Percentiles rank a stretch among this genome's conserved stretches.
Conservation (phyloP, 805 yeast species). For the Ogataea populi-albae region DNA sequence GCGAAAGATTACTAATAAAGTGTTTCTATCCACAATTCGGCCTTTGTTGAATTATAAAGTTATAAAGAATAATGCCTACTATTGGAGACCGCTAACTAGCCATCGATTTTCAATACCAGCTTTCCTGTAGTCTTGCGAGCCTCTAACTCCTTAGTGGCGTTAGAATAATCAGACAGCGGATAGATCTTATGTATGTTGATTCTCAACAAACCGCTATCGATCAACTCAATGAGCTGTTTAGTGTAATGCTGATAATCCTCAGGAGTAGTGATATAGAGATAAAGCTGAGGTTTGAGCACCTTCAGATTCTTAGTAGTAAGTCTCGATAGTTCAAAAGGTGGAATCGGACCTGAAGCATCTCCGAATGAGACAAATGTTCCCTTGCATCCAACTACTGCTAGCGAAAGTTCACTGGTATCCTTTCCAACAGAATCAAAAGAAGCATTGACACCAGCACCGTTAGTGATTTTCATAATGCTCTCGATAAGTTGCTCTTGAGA, state of each 20-base stretch:
- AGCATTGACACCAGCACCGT: slow-evolving; percentile 64
- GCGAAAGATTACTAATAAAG: too few species aligned
- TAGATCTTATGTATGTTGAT: slow-evolving; percentile 51
- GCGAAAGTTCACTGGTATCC: slow-evolving; percentile 64
- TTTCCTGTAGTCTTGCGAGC: slow-evolving; percentile 75
- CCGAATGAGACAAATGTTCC: slow-evolving; percentile 80
- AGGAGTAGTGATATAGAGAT: slow-evolving; percentile 46
- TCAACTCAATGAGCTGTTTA: slow-evolving; percentile 36
- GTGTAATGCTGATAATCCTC: slow-evolving; percentile 58
- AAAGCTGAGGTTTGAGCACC: slow-evolving; percentile 61
- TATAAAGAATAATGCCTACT: too few species aligned
- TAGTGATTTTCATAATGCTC: slow-evolving; percentile 57
- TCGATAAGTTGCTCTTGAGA: slow-evolving; percentile 52
- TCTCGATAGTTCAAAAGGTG: slow-evolving; percentile 52
- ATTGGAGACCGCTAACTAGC: too few species aligned
- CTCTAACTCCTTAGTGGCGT: slow-evolving; percentile 64
- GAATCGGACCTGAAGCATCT: slow-evolving; percentile 80
- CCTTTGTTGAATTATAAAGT: too few species aligned
- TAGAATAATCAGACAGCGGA: slow-evolving; percentile 57
- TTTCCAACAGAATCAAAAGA: slow-evolving; percentile 77
- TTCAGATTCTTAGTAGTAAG: slow-evolving; percentile 62
- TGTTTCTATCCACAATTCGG: too few species aligned
- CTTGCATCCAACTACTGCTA: slow-evolving; percentile 58
- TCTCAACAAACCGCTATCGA: slow-evolving; percentile 48
- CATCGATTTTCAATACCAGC: slow-evolving; percentile 59